Conservation (phyloP, 2,329 filamentous ascomycete species). For the Neocucurbitaria cava region DNA sequence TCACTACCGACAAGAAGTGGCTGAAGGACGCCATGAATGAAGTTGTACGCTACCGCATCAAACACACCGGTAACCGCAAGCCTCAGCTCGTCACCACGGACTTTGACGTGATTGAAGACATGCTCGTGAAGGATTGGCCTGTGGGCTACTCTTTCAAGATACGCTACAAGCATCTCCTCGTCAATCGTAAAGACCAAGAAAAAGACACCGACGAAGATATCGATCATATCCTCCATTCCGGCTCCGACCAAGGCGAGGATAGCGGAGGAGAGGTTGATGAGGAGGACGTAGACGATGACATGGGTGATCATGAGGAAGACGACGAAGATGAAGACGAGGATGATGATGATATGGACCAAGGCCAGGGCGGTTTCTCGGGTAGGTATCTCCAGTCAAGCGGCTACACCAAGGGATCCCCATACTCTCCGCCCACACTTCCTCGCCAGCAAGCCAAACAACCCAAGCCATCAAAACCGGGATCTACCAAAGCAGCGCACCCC, state of each 20-base stretch:
- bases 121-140: conserved; percentile 34
- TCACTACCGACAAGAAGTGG: conserved; percentile 28
- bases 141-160: conserved; percentile 31
- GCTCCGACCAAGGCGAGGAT: conserved; percentile 10
- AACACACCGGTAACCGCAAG: conserved; percentile 41
- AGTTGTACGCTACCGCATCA: conserved; percentile 39
- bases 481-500: neutral
- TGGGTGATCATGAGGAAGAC: conserved; percentile 1
- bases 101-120: conserved; percentile 44
- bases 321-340: conserved; percentile 6
- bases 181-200: conserved; percentile 21
- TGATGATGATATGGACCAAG: conserved; percentile 4
- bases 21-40: conserved; percentile 35
- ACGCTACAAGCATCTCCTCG: conserved; percentile 41
- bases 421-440: neutral
- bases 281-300: neutral
- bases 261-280: conserved; percentile 6
- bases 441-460: conserved; percentile 7
- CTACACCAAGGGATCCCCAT: conserved; percentile 2
- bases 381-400: conserved; percentile 11
- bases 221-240: conserved; percentile 25
- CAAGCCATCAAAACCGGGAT: conserved; percentile 1
- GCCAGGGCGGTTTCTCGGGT: conserved; percentile 5
- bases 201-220: conserved; percentile 31
- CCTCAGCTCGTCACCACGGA: conserved; percentile 42